Conservation (phyloP, 1,139 yeast species). For the Pneumocystis sp. region DNA sequence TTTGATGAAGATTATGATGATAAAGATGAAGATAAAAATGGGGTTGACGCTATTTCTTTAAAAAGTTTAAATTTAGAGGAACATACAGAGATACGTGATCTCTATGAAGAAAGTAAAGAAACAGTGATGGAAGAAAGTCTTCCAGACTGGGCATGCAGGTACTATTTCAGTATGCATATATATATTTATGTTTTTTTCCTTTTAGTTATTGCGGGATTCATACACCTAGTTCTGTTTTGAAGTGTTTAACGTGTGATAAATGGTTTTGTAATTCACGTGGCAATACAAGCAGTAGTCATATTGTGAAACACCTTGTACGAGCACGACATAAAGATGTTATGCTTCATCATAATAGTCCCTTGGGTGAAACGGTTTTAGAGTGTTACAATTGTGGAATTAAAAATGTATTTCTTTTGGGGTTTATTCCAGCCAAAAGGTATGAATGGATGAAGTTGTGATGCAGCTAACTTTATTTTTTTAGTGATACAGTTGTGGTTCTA, state of each 20-base stretch:
- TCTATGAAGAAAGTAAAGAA: background rate
- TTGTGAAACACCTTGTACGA: conserved; percentile 69
- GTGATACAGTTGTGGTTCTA: conserved; percentile 40
- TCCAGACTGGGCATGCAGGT: background rate
- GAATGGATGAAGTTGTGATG: background rate
- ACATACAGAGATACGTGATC: background rate
- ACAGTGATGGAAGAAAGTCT: background rate
- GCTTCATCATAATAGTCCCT: conserved; percentile 63
- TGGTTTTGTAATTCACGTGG: conserved; percentile 87
- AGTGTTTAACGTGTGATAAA: conserved; percentile 61
- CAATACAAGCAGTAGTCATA: conserved; percentile 56
- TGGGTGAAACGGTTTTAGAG: conserved; percentile 74
- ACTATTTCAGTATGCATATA: background rate
- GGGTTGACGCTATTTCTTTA: background rate
- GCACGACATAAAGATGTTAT: conserved; percentile 62
- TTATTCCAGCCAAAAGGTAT: conserved; percentile 55
- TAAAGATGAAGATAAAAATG: background rate
- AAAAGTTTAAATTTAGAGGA: background rate
- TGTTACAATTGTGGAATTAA: conserved; percentile 82
- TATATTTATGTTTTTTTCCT: background rate
- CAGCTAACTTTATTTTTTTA: background rate
- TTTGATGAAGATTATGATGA: background rate
- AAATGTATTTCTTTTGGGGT: conserved; percentile 72
- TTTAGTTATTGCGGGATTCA: conserved; percentile 57
- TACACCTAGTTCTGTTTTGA: conserved; percentile 49